phyloP scores from a whole-genome alignment of 2,329 filamentous ascomycete genomes.

The Myriosclerotinia scirpicola region DNA sequence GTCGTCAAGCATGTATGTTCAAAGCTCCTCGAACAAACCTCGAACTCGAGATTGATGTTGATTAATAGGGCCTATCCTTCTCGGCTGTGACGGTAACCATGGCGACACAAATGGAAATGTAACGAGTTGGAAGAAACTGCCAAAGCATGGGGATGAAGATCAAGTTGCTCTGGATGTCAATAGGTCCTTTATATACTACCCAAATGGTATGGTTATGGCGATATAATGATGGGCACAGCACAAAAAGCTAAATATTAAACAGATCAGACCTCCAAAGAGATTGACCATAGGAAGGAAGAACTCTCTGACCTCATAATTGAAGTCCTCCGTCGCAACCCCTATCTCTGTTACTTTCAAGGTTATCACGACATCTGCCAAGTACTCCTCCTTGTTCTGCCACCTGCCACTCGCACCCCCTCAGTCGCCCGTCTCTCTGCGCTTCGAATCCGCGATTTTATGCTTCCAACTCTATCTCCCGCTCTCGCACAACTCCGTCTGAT shows the following conservation, averaged over 20 bases:
- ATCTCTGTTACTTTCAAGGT: slow-evolving; percentile 94
- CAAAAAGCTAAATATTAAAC: slow-evolving; percentile 35
- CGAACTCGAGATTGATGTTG: slow-evolving; percentile 28
- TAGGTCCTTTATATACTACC: slow-evolving; percentile 97
- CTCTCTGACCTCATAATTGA: slow-evolving; percentile 78
- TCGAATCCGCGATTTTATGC: slow-evolving; percentile 96
- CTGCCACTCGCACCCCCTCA: slow-evolving; percentile 57
- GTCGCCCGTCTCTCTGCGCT: slow-evolving; percentile 83
- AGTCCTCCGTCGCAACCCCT: slow-evolving; percentile 76
- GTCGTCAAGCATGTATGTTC: slow-evolving; percentile 74
- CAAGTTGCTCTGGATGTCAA: slow-evolving; percentile 93
- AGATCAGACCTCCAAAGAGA: slow-evolving; percentile 69
- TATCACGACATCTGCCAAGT: slow-evolving; percentile 99
- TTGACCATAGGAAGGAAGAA: slow-evolving; percentile 69
- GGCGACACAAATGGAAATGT: slow-evolving; percentile 32
- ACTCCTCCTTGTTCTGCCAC: slow-evolving; percentile 78
- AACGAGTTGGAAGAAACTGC: slow-evolving; percentile 51
- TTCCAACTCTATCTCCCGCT: slow-evolving; percentile 79
- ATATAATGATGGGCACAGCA: slow-evolving; percentile 10
- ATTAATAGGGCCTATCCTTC: slow-evolving; percentile 60
- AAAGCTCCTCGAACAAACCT: neutral
- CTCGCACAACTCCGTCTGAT: slow-evolving; percentile 84
- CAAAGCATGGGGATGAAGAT: slow-evolving; percentile 80
- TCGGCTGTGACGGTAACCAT: slow-evolving; percentile 45
- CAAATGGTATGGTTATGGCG: slow-evolving; percentile 59